Evolutionary conservation across 176 grass and related monocot species (phyloP), one percentile per base, ranked within the genome.

Genomic region (Bromus sterilis): DNA sequence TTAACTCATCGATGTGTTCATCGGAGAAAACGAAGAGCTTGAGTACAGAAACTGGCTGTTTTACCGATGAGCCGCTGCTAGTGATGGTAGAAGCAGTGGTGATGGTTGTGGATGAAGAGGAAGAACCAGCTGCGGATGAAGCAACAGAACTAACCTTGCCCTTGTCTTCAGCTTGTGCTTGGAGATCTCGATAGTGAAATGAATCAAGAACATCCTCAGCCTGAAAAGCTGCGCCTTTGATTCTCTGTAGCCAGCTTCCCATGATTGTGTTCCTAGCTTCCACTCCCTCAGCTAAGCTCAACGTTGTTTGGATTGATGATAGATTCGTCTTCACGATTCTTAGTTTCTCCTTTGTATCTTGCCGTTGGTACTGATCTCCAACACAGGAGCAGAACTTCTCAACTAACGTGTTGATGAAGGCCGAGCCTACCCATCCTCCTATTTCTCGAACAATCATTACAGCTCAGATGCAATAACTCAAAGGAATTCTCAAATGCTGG

Each of bases 291-390:
- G 79, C 63, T 77, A 24, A 39, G 7, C 9, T 2, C 16, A 82
- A 0, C 62, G 26, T 51, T 12, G 18, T 56, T 51, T 57, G 21
- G 7, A 82, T 60, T 11, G 14, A 70, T 4, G 39, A 76, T 29
- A 87, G 85, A 31, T 15, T 82, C 3, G 31, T 37, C 39, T 77
- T 12, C 1, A 89, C 78, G 15, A 11, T 85, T 16, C 6, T 40
- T 7, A 89, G 43, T 77, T 86, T 89, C 26, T 82, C 44, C 78
- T 82, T 86, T 46, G 66, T 46, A 6, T 82, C 88, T 42, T 56
- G 26, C 46, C 28, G 37, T 34, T 86, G 78, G 78, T 78, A 85
- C 56, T 82, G 83, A 56, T 86, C 64, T 11, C 37, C 83, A 26
- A 35, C 26, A n/a, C 66, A 86, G 70, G 78, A 67, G 14, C 63